Evolutionary conservation across 2,329 filamentous ascomycete species (phyloP), one percentile per base, ranked within the genome.

Genomic region (Aspergillus udagawae): DNA sequence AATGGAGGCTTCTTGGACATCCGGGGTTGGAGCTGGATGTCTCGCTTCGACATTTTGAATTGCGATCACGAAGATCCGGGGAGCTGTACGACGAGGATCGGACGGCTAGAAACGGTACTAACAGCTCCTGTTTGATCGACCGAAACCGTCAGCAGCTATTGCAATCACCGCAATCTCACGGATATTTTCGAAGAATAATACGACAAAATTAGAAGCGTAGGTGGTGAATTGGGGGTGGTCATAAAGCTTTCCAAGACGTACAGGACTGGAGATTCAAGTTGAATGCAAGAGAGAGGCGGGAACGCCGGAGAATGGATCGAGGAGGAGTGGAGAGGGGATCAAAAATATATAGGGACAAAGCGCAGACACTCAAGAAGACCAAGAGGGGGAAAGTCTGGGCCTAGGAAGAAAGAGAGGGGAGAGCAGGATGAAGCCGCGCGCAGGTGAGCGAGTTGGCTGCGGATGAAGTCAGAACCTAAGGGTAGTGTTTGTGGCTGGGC

Each of bases 1-100:
- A 87, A 93, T 14, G 91, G 90, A 35, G 86, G 83, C 73, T 86
- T 85, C 75, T 88, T 86, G 67, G 83, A 79, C 75, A 83, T 83
- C 67, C 80, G 75, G 60, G 78, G 76, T 58, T 76, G 68, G 55
- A 78, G 58, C 32, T 65, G 59, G 35, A 65, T 55, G 44, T 71
- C 63, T 59, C 67, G 67, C 52, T 67, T 65, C 51, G 71, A 67
- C 73, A 74, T 75, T 7, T 59, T 70, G 65, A 47, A 23, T 1
- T 47, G 21, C 21, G 44, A 14, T 47, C 21, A 25, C 23, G 4
- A 4, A 23, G 14, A 20, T 17, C 44, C 12, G n/a, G 23, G 20
- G 44, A 47, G 44, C 44, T 47, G 44, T 12, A 47, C 5, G 44
- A 25, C 10, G 4, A 25, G 9, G n/a, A 23, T 45, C 42, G 20